phyloP scores from a whole-genome alignment of 805 yeast species.

The Ogataea chonburiensis region DNA sequence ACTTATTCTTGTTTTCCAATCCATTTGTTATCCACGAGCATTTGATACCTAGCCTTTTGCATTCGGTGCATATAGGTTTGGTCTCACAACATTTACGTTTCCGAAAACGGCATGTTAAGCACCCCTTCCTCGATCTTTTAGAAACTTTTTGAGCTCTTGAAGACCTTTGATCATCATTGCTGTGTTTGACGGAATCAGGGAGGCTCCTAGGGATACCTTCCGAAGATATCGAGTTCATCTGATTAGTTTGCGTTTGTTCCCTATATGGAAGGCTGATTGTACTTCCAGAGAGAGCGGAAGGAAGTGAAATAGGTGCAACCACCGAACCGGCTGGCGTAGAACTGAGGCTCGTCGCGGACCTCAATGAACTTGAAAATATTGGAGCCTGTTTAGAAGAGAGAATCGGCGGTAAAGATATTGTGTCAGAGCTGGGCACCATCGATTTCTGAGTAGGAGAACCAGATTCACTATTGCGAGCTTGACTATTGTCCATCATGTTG shows the following conservation, averaged over 20 bases:
- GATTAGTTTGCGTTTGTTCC: background rate
- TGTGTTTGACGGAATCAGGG: constrained; percentile 14
- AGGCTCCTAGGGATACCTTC: constrained; percentile 17
- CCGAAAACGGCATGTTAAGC: constrained; percentile 39
- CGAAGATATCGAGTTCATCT: constrained; percentile 1
- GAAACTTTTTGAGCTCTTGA: constrained; percentile 8
- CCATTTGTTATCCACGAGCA: constrained; percentile 28
- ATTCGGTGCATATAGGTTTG: constrained; percentile 38
- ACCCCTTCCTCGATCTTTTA: constrained; percentile 34
- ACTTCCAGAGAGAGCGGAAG: too few relatives aligned
- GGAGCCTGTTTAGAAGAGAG: constrained; percentile 7
- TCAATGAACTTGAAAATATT: too few relatives aligned
- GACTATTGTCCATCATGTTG: background rate
- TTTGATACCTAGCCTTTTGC: constrained; percentile 23
- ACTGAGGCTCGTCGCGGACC: too few relatives aligned
- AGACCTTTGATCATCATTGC: constrained; percentile 1
- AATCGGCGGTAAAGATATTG: constrained; percentile 17
- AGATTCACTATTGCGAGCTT: too few relatives aligned
- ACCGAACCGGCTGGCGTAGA: too few relatives aligned
- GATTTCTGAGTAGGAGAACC: too few relatives aligned
- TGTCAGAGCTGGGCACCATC: constrained; percentile 1
- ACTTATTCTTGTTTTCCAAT: constrained; percentile 25
- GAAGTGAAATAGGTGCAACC: too few relatives aligned
- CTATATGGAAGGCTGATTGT: background rate
- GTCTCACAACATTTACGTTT: constrained; percentile 45